A percentile compares a stretch with the other conserved stretches of the same genome.
Conservation (phyloP, 148 eudicot genomes). For the Chenopodium suecicum region DNA sequence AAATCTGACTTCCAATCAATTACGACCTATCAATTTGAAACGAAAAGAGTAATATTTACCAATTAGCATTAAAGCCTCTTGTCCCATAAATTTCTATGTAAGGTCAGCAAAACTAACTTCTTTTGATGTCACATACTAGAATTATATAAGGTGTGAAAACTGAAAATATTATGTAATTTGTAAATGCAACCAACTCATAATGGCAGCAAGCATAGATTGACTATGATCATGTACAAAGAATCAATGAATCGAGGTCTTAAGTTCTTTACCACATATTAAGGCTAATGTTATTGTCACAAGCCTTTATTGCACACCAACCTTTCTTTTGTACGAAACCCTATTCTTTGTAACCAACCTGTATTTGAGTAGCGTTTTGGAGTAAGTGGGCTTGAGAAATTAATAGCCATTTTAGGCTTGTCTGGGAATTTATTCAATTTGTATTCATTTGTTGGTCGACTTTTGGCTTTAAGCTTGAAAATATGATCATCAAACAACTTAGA, state of each 20-base stretch:
- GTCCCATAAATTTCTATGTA: too few relatives aligned
- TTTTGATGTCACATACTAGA: too few relatives aligned
- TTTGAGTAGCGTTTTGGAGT: too few relatives aligned
- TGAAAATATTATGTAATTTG: background rate
- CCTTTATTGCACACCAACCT: background rate
- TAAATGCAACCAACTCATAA: background rate
- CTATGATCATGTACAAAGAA: background rate
- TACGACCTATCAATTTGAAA: too few relatives aligned
- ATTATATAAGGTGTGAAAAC: too few relatives aligned
- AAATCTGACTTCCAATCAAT: too few relatives aligned
- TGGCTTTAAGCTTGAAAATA: too few relatives aligned
- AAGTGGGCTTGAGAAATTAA: background rate
- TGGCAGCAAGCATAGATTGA: background rate
- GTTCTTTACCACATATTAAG: background rate
- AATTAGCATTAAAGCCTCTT: too few relatives aligned
- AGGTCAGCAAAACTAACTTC: too few relatives aligned
- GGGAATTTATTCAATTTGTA: background rate
- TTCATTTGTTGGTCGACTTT: too few relatives aligned
- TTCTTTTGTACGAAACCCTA: background rate
- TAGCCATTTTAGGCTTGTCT: background rate
- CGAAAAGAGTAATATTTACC: too few relatives aligned
- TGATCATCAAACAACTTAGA: too few relatives aligned
- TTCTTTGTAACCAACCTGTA: background rate
- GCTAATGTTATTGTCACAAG: background rate
- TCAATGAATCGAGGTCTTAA: background rate